Evolutionary conservation across 2,329 filamentous ascomycete species (phyloP), one percentile per base, ranked within the genome.

Genomic region (Aspergillus novofumigatus): DNA sequence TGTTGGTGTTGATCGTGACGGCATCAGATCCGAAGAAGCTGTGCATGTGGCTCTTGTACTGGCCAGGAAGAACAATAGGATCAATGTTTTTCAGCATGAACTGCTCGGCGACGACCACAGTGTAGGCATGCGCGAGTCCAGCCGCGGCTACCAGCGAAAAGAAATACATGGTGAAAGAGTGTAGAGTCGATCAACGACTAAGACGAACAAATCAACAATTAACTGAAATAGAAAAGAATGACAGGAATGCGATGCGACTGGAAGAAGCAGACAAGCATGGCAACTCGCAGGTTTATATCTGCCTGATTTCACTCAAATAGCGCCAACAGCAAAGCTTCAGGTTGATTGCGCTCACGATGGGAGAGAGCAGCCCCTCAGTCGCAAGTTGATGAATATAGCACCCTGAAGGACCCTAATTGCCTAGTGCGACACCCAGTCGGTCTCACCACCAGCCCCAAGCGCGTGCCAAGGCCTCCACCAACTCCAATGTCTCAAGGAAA

Each of bases 81-180:
- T 64, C 62, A 17, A 64, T 62, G 51, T 64, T 64, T 42, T 64
- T 64, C 45, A 48, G 47, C 62, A 64, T 64, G 48, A 64, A 56
- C 7, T 38, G 32, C 32, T 38, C 32, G 5, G 32, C 32, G 14
- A 17, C 14, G 32, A 38, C 32, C 14, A 38, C 14, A 3, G 32
- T 38, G 2, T 38, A 38, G 32, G 32, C 32, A 17, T 38, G 32
- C 32, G 32, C 32, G 32, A 38, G 32, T 3, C 32, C 32, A 7
- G 32, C 32, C 32, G 32, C 32, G 32, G 32, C 32, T 38, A 38
- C 14, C 32, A 38, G 32, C 2, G 32, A 17, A 38, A 38, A 17
- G 32, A 38, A 38, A n/a, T 38, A 38, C 32, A 38, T 38, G 14
- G 32, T 7, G 32, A 38, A 38, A 17, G 32, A 38, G 17, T 38